These are phyloP conservation scores for Vigna trinervia DNA, from an alignment of 306 rosid species.

Conservation along the genomic window DNA sequence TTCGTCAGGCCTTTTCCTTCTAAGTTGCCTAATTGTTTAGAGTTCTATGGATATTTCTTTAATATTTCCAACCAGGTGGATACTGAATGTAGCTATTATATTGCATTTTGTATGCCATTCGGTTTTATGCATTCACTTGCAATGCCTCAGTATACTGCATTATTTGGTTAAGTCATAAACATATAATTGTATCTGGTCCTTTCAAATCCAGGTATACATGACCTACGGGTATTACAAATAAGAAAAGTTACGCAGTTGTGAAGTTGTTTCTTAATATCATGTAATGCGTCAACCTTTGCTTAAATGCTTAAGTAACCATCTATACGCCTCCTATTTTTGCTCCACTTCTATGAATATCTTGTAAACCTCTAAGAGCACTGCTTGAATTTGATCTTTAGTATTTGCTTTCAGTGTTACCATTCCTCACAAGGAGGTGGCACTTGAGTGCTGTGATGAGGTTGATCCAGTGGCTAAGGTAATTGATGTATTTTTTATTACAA, in stretches of 20 bases:
- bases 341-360: constrained; percentile 24
- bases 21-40: constrained; percentile 1
- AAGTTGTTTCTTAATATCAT: constrained; percentile 19
- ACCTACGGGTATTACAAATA: constrained; percentile 4
- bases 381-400: constrained; percentile 42
- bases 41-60: constrained; percentile 2
- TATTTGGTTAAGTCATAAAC: neutral
- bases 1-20: constrained; percentile 16
- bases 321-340: constrained; percentile 5
- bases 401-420: constrained; percentile 68
- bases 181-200: constrained; percentile 2
- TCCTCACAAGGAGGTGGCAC: constrained; percentile 90
- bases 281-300: constrained; percentile 29
- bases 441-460: constrained; percentile 85
- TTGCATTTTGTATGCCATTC: constrained; percentile 18
- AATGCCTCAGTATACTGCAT: neutral
- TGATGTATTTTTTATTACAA: constrained; percentile 32
- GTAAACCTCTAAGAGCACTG: constrained; percentile 13
- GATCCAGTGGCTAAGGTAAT: constrained; percentile 93
- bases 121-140: neutral
- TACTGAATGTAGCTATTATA: neutral
- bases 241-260: neutral
- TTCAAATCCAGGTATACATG: constrained; percentile 20
- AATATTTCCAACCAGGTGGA: constrained; percentile 21
- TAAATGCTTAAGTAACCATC: constrained; percentile 6